Conservation (phyloP, 768 basidiomycete species). For the Rubroboletus satanas region DNA sequence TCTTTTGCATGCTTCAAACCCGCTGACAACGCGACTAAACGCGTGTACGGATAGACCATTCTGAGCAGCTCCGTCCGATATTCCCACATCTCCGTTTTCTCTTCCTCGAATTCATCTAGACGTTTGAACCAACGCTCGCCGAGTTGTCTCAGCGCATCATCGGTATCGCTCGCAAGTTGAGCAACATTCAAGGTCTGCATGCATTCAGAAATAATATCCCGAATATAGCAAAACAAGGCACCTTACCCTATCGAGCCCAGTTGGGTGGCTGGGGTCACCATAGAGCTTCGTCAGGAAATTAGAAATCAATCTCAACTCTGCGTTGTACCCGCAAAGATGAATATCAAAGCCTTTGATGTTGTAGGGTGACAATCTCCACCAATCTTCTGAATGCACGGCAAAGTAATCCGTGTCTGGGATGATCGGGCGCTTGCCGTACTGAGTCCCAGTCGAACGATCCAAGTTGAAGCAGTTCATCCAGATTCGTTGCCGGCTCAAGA, state of each 20-base stretch:
- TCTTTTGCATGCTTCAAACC: conserved; percentile 75
- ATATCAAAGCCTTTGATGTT: conserved; percentile 77
- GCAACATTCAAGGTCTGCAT: conserved; percentile 61
- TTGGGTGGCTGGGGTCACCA: conserved; percentile 69
- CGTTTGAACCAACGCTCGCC: conserved; percentile 53
- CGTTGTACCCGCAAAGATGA: conserved; percentile 74
- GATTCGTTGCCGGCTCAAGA: conserved; percentile 83
- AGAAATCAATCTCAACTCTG: conserved; percentile 63
- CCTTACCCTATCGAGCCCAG: conserved; percentile 67
- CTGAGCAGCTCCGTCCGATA: conserved; percentile 62
- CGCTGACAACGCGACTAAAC: conserved; percentile 67
- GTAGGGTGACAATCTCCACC: conserved; percentile 66
- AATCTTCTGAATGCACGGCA: conserved; percentile 62
- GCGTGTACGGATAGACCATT: conserved; percentile 63
- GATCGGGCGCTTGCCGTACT: conserved; percentile 85
- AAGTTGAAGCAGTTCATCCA: conserved; percentile 92
- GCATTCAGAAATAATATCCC: conserved; percentile 1
- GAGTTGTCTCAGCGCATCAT: conserved; percentile 61
- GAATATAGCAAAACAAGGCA: background rate
- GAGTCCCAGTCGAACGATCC: conserved; percentile 82
- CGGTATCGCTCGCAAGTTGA: conserved; percentile 57
- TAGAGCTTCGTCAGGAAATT: conserved; percentile 62
- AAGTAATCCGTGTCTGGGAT: conserved; percentile 76
- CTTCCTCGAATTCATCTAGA: conserved; percentile 48
- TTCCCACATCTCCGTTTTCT: conserved; percentile 46